Base-by-base conservation (phyloP, 306 rosid genomes). In the Cucurbita ficifolia region DNA sequence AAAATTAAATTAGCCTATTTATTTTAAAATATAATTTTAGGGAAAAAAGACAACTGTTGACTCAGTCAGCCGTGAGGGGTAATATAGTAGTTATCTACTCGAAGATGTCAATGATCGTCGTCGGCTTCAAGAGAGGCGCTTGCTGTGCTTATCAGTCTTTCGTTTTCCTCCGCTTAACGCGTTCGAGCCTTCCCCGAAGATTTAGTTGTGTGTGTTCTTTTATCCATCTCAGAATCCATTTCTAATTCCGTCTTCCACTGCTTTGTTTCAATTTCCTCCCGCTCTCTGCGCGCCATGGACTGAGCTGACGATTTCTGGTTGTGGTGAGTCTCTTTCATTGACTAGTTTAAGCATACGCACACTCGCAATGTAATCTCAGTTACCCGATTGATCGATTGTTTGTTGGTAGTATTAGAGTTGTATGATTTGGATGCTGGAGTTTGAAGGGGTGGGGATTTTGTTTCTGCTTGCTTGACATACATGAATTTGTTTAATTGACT, bases 321-420 rank as follows among this genome's bases (percentile, higher is more conserved):
- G 29, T 46, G 59, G 74, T 70, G 14, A 70, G 74, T 70, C n/a
- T 24, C 5, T 29, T 49, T 70, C 74, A 46, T 70, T 50, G 74
- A 70, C 74, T 70, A 50, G 17, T 36, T 50, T 52, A 33, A 10
- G 10, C 48, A 18, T 18, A 19, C 52, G 8, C 11, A 7, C 43
- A 14, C 43, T 48, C 8, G 14, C 24, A 8, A 29, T 70, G 29
- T 58, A 29, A 70, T 70, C 57, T 5, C 19, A 49, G 45, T 70
- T 70, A 13, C 43, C 8, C 14, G 21, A 24, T 48, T 68, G 73
- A 68, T 68, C 2, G 38, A 68, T 68, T 45, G 73, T 46, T 19
- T 68, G 18, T 46, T 46, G 14, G 24, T 68, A 21, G 55, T 13
- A 46, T 45, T 68, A 14, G 13, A 68, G 40, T 68, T 68, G 40